Evolutionary conservation across 208 protist genomes (phyloP).

Genomic region (Tetramitus jugosus): DNA sequence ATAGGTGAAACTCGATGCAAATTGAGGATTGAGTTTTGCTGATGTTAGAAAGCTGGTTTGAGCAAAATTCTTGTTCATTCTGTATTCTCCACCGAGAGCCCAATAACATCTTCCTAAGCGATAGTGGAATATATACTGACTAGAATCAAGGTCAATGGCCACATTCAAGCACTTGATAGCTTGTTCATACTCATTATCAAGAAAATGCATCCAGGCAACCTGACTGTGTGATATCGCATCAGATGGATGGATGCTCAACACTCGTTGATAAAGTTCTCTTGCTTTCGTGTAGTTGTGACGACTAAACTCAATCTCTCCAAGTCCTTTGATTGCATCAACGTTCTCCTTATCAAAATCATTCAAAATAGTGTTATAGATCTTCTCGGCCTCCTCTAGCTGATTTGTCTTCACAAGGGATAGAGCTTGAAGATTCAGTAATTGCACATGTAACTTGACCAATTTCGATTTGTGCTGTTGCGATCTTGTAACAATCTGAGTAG

Average conservation of each 20-base stretch:
- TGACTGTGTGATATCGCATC: background rate
- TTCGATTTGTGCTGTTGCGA: background rate
- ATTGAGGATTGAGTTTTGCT: constrained; percentile 6
- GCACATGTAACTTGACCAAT: background rate
- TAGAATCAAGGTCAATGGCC: background rate
- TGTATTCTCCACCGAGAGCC: no score
- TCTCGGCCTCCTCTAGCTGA: background rate
- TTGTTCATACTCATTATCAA: background rate
- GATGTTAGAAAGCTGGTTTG: background rate
- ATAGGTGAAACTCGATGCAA: background rate
- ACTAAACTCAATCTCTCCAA: constrained; percentile 3
- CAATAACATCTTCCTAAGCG: constrained; percentile 3
- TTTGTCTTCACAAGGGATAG: background rate
- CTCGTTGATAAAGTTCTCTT: background rate
- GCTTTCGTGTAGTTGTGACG: background rate
- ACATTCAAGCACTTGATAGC: background rate
- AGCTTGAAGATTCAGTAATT: background rate
- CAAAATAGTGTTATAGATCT: background rate
- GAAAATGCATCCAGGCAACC: background rate
- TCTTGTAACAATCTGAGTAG: background rate
- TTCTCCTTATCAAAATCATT: background rate
- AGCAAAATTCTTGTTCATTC: background rate
- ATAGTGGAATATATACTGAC: constrained; percentile 4
- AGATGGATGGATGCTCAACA: background rate
- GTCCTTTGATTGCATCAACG: background rate